Base-by-base conservation (phyloP, 306 rosid genomes). In the Citrullus amarus region DNA sequence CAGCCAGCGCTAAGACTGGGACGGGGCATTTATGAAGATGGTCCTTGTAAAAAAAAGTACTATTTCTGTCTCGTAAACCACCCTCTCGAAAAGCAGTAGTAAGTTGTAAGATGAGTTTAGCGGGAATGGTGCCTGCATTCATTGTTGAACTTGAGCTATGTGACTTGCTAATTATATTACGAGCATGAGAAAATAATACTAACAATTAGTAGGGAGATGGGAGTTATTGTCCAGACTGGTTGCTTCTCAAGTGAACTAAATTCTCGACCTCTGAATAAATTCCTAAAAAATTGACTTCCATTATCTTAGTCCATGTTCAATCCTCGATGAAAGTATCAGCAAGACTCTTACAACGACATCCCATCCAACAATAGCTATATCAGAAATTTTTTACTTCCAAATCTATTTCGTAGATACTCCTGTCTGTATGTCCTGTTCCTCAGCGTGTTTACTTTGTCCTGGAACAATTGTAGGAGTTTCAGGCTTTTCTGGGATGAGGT, bases 1-100 rank as follows among this genome's bases (percentile, higher is more conserved):
- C 99, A 20, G 98, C 99, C 41, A 92, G 76, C 59, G 99, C 99
- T 83, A 96, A 82, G 83, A 96, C 78, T 79, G 99, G 98, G 80
- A 86, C 81, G 16, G 43, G 84, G 86, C 75, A 81, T 90, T 91
- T 86, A 85, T 88, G 90, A 20, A 96, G 51, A 85, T 91, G 97
- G 65, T 92, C 93, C 91, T 92, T 91, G 79, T 88, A 92, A 69
- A 87, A 90, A 79, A 87, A 90, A 11, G 83, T 87, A 65, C 90
- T 93, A 8, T 80, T 54, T 82, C 99, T 87, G 80, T 91, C 83
- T 18, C 93, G 81, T 83, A 96, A 80, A 14, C 99, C 99, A 80
- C 89, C 89, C 78, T 90, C 98, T 75, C 93, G 91, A 81, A 96
- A 96, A 76, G 98, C 99, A 20, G 99, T 86, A 28, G 98, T 90